Evolutionary conservation across 2,329 filamentous ascomycete species (phyloP).

Genomic region (Penicillium italicum): DNA sequence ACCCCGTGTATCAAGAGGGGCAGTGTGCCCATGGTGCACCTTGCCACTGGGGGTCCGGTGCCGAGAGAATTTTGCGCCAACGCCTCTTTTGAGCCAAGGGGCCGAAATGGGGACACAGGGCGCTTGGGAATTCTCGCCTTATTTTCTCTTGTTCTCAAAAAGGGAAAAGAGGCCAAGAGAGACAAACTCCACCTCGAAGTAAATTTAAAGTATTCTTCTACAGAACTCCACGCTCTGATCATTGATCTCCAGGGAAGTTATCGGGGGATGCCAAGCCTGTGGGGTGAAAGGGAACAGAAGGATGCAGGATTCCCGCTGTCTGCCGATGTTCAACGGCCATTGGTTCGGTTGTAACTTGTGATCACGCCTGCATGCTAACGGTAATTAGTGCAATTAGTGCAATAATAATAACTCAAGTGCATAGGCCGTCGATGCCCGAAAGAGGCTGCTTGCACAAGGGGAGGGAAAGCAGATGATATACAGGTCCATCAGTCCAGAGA

Average conservation of each 20-base stretch:
- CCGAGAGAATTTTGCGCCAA: conserved; percentile 11
- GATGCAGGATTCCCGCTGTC: background rate
- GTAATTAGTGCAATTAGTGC: background rate
- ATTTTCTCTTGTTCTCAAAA: background rate
- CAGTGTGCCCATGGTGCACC: background rate
- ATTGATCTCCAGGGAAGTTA: background rate
- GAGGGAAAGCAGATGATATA: background rate
- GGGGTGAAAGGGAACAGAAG: background rate
- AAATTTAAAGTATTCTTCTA: background rate
- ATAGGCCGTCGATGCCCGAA: background rate
- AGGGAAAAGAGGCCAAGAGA: background rate
- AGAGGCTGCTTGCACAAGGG: background rate
- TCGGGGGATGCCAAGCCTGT: conserved; percentile 2
- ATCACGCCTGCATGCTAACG: background rate
- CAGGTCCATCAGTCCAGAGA: background rate
- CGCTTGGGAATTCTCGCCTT: background rate
- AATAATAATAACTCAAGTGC: background rate
- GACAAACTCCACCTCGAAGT: background rate
- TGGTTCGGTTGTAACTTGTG: conserved; percentile 16
- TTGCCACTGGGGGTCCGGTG: conserved; percentile 3
- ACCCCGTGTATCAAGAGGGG: conserved; percentile 13
- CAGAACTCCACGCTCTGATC: background rate
- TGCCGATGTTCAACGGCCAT: conserved; percentile 5
- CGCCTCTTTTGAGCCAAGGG: conserved; percentile 16
- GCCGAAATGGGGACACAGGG: conserved; percentile 8